Conservation (phyloP, 768 basidiomycete species). For the Rickenella mellea region DNA sequence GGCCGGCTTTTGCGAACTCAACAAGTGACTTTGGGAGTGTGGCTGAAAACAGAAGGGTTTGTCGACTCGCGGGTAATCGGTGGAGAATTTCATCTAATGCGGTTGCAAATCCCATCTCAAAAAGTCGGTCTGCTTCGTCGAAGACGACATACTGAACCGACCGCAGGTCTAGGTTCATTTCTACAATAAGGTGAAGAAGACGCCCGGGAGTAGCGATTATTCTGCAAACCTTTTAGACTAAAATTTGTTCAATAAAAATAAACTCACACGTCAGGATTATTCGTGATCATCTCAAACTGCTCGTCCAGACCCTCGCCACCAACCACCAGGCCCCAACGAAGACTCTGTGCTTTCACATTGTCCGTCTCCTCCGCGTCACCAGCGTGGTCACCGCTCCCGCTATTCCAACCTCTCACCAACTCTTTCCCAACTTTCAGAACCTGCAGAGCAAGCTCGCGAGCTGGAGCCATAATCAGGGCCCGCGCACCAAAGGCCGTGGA, state of each 20-base stretch:
- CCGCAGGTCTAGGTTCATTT: conserved; percentile 90
- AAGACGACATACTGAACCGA: conserved; percentile 88
- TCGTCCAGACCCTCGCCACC: conserved; percentile 94
- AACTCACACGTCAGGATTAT: conserved; percentile 90
- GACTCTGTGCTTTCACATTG: conserved; percentile 43
- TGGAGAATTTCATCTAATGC: conserved; percentile 87
- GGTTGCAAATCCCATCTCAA: conserved; percentile 95
- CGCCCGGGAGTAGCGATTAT: conserved; percentile 98
- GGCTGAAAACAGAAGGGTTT: conserved; percentile 93
- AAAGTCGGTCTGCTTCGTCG: conserved; percentile 96
- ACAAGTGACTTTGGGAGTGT: conserved; percentile 93
- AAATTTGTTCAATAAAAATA: conserved; percentile 6
- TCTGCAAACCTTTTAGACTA: conserved; percentile 31
- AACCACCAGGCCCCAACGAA: conserved; percentile 91
- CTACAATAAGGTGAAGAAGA: conserved; percentile 89
- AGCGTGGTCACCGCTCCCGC: conserved; percentile 54
- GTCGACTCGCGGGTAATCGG: conserved; percentile 77
- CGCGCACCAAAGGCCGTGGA: conserved; percentile 73
- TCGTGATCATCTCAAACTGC: conserved; percentile 92
- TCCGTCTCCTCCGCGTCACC: conserved; percentile 51
- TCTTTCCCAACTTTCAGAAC: conserved; percentile 92
- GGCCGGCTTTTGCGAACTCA: conserved; percentile 96
- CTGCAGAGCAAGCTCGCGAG: conserved; percentile 90
- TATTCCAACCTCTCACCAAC: conserved; percentile 73
- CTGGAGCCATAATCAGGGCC: conserved; percentile 83